phyloP scores from a whole-genome alignment of 306 rosid species.

The Acacia crassicarpa region DNA sequence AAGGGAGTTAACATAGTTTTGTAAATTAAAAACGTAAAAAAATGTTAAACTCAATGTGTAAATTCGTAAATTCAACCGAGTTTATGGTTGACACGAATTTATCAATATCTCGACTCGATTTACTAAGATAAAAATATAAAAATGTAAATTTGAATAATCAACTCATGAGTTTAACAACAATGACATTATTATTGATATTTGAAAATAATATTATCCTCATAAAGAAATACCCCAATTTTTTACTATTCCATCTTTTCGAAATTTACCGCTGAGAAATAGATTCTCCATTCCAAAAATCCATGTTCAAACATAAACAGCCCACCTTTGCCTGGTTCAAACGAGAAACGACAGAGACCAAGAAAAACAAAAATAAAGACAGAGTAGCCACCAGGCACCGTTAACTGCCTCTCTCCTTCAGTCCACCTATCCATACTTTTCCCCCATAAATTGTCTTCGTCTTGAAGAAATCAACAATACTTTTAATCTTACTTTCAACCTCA shows the following conservation, averaged over 20 bases:
- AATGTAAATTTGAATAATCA: too few relatives aligned
- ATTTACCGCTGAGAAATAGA: background rate
- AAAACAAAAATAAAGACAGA: background rate
- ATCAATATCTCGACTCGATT: too few relatives aligned
- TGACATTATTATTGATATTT: too few relatives aligned
- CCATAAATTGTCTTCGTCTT: constrained; percentile 14
- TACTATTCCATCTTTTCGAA: background rate
- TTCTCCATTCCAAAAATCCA: background rate
- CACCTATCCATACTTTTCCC: background rate
- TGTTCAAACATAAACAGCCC: background rate
- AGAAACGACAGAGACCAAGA: constrained; percentile 16
- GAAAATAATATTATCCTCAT: background rate
- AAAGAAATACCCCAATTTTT: background rate
- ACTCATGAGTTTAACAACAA: too few relatives aligned
- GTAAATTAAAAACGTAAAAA: too few relatives aligned
- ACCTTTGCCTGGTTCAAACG: background rate
- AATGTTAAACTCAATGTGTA: too few relatives aligned
- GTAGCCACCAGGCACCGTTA: constrained; percentile 10
- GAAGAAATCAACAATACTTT: constrained; percentile 27
- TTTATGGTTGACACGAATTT: too few relatives aligned
- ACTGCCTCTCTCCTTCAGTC: constrained; percentile 15
- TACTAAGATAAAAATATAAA: too few relatives aligned
- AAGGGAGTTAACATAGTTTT: too few relatives aligned
- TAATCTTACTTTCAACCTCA: constrained; percentile 1
- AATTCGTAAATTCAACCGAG: too few relatives aligned